phyloP scores from a whole-genome alignment of 805 yeast genomes.

The Candida montana region DNA sequence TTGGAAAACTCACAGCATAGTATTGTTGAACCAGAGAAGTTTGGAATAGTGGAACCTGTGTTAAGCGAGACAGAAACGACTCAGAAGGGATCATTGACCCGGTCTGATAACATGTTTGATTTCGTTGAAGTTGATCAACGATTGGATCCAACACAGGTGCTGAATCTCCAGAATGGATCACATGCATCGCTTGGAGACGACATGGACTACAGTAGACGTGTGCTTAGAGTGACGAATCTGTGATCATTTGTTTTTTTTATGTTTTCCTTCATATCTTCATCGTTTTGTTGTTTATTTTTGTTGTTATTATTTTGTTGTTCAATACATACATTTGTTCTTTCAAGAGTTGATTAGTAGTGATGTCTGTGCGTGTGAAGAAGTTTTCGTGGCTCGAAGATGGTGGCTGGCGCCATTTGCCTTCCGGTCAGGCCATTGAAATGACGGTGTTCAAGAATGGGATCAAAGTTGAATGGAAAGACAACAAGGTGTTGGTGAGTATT shows the following conservation, averaged over 20 bases:
- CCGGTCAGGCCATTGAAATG: too few relatives aligned
- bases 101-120: conserved; percentile 3
- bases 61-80: background rate
- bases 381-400: conserved; percentile 17
- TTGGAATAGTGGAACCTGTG: background rate
- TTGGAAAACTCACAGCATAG: conserved; percentile 8
- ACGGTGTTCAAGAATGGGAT: conserved; percentile 8
- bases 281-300: too few relatives aligned
- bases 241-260: background rate
- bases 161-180: conserved; percentile 41
- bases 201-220: conserved; percentile 51
- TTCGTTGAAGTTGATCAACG: conserved; percentile 49
- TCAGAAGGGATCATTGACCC: background rate
- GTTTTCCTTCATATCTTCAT: too few relatives aligned
- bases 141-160: conserved; percentile 51
- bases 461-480: conserved; percentile 17
- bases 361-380: conserved; percentile 12
- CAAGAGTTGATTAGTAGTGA: background rate
- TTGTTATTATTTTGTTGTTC: background rate
- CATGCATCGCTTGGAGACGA: conserved; percentile 47
- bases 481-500: conserved; percentile 14
- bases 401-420: conserved; percentile 24
- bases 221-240: conserved; percentile 47
- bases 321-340: background rate
- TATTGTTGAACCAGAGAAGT: conserved; percentile 2